Evolutionary conservation across 306 rosid genomes (phyloP), one percentile per base, ranked within the genome.

Genomic region (Hippophae rhamnoides): DNA sequence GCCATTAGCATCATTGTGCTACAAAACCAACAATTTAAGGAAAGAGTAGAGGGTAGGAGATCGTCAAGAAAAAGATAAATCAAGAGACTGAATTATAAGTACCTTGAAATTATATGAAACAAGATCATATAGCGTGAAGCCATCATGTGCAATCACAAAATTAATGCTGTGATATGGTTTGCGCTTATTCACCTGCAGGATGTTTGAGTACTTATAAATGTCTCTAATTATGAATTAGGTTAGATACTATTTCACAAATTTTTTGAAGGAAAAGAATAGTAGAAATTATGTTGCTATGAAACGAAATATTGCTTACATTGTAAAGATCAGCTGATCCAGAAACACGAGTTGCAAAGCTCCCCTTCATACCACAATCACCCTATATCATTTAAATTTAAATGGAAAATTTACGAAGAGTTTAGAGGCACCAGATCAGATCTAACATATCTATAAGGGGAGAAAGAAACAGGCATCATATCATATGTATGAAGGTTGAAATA

Each of bases 1-100:
- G 47, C 99, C 99, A 56, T 92, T 92, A 75, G 89, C 95, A 63
- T 85, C 69, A 72, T 92, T 92, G 78, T 92, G 99, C 99, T 92
- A 64, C 71, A 85, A 80, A 74, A 78, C 58, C 78, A 72, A 69
- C 41, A 72, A 69, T 62, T 18, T 60, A 69, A 50, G 56, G 49
- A 65, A 72, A 71, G 14, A 65, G 31, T 10, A 46, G 50, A 57
- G 13, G 41, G 44, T 25, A 3, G 61, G 10, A 62, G 60, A 54
- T 50, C n/a, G 47, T 55, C 47, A 48, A 65, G 54, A 43, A 56
- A 27, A 23, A 57, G 64, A 56, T 23, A 42, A 61, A 65, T 52
- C 8, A 31, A 31, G 50, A 48, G 12, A 9, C 9, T 57, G 59
- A 62, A 56, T 65, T 58, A 56, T 42, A 64, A 53, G 65, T 85